Evolutionary conservation across 805 yeast genomes (phyloP).

Genomic region (Saccharomycopsis lassenensis): DNA sequence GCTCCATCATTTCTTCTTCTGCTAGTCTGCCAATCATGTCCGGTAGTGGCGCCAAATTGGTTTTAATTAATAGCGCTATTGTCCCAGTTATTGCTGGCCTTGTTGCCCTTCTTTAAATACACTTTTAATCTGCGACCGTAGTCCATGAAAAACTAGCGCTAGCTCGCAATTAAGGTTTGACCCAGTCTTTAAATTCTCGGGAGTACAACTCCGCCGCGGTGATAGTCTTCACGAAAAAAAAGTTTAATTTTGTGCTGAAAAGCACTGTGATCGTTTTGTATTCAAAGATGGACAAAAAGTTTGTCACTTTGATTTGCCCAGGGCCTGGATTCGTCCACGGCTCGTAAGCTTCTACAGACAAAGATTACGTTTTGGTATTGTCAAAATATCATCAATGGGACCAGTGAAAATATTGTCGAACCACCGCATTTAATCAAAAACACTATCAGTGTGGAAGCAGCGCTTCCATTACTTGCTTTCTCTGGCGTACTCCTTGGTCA

Average conservation of each 20-base stretch:
- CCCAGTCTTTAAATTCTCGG: too few relatives aligned
- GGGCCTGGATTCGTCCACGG: not conserved
- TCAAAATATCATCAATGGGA: not conserved
- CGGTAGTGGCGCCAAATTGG: not conserved
- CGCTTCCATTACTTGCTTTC: too few relatives aligned
- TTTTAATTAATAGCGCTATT: not conserved
- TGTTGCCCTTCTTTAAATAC: not conserved
- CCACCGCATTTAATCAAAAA: not conserved
- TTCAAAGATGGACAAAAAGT: too few relatives aligned
- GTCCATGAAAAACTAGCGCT: too few relatives aligned
- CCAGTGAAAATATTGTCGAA: not conserved
- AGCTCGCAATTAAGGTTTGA: too few relatives aligned
- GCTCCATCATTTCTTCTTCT: not conserved
- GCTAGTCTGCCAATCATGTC: not conserved
- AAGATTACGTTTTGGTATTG: too few relatives aligned
- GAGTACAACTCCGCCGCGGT: too few relatives aligned
- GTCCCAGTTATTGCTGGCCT: not conserved
- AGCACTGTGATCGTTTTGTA: too few relatives aligned
- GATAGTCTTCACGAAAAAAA: too few relatives aligned
- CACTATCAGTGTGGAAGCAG: conserved; percentile 19
- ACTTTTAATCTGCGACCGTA: too few relatives aligned
- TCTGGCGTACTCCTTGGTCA: conserved; percentile 82
- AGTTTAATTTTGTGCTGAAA: too few relatives aligned
- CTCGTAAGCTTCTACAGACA: not conserved
- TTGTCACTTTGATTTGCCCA: not conserved